These are phyloP conservation scores for Tagetes patula DNA, from an alignment of 129 eudicot genomes.

Conservation along the genomic window DNA sequence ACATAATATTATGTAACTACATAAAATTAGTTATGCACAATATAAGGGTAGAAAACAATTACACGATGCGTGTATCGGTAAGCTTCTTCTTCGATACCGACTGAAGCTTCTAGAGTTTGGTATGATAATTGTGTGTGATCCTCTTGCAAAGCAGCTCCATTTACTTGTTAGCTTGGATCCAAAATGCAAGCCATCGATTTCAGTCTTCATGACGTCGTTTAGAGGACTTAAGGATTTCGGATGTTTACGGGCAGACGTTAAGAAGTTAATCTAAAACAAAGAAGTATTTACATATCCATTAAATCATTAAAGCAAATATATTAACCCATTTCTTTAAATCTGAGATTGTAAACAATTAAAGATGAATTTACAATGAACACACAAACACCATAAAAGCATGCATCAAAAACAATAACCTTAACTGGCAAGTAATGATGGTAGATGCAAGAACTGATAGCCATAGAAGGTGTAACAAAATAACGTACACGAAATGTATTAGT, in stretches of 20 bases:
- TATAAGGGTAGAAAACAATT: too few species aligned
- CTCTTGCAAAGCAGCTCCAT: conserved; percentile 53
- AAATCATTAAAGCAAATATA: too few species aligned
- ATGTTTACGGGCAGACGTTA: conserved; percentile 18
- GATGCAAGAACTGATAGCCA: conserved; percentile 71
- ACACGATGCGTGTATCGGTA: conserved; percentile 60
- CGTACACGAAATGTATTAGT: conserved; percentile 15
- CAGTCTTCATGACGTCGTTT: conserved; percentile 33
- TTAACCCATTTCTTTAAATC: too few species aligned
- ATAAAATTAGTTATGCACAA: too few species aligned
- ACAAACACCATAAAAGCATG: too few species aligned
- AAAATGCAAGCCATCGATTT: conserved; percentile 28
- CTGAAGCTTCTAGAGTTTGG: conserved; percentile 34
- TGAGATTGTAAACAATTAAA: background rate
- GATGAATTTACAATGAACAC: too few species aligned
- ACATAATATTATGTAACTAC: too few species aligned
- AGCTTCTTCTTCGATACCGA: conserved; percentile 33
- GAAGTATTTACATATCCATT: background rate
- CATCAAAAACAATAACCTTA: too few species aligned
- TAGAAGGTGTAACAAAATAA: conserved; percentile 22
- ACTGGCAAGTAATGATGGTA: conserved; percentile 42
- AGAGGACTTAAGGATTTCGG: conserved; percentile 25
- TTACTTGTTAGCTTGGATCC: conserved; percentile 29
- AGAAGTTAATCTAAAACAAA: conserved; percentile 42
- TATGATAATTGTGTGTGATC: conserved; percentile 41